These are phyloP conservation scores for Sherardia arvensis DNA, from an alignment of 257 asterid species.

Conservation along the genomic window DNA sequence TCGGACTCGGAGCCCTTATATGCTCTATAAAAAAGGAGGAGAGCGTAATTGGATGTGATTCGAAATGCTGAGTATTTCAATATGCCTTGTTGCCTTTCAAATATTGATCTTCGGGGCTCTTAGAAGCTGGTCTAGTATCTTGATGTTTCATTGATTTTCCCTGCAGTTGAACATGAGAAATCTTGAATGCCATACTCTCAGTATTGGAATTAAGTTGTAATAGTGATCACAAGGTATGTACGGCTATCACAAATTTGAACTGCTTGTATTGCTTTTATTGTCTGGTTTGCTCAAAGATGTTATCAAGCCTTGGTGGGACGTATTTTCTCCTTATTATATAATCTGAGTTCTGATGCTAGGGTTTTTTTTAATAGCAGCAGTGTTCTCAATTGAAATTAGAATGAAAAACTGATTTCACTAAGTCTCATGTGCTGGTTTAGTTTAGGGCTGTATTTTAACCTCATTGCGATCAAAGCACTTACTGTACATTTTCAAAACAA, in stretches of 20 bases:
- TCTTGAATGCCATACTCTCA: constrained; percentile 77
- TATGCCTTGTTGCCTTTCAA: background rate
- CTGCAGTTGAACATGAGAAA: constrained; percentile 89
- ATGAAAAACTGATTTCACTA: background rate
- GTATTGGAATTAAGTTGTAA: constrained; percentile 58
- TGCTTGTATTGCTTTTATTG: background rate
- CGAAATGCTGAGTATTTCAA: background rate
- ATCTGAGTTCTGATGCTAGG: background rate
- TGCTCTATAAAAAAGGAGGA: background rate
- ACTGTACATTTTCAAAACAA: too few relatives aligned
- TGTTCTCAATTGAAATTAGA: background rate
- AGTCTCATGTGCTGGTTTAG: background rate
- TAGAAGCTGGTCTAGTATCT: background rate
- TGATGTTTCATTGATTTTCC: constrained; percentile 3
- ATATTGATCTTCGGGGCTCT: background rate
- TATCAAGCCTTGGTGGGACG: background rate
- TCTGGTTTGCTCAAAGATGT: background rate
- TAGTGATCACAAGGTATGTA: constrained; percentile 22
- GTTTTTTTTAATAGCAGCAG: background rate
- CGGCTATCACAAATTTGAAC: background rate
- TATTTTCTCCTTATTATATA: background rate
- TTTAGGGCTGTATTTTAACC: background rate
- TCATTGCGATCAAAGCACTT: too few relatives aligned
- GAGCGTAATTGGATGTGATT: too few relatives aligned
- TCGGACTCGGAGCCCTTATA: too few relatives aligned